These are phyloP conservation scores for Gaeumannomyces tritici DNA, from an alignment of 2,329 filamentous ascomycete genomes.

Conservation along the genomic window DNA sequence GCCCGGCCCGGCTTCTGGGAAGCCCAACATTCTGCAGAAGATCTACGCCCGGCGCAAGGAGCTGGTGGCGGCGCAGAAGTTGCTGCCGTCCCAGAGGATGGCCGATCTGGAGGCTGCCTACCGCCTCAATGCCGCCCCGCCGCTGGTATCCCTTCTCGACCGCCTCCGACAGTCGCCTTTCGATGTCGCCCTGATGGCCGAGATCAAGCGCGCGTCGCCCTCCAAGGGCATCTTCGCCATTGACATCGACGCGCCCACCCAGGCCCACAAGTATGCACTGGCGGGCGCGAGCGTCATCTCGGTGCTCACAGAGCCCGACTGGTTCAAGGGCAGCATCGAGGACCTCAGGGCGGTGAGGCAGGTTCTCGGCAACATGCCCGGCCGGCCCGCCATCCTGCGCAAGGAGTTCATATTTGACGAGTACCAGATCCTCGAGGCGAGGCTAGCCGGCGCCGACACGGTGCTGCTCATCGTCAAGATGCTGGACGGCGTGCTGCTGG, in stretches of 20 bases:
- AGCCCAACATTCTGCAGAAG: slow-evolving; percentile 73
- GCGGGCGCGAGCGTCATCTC: slow-evolving; percentile 96
- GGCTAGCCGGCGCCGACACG: slow-evolving; percentile 74
- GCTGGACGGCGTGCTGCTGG: slow-evolving; percentile 67
- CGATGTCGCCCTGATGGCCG: slow-evolving; percentile 87
- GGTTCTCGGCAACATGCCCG: slow-evolving; percentile 82
- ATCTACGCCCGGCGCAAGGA: slow-evolving; percentile 79
- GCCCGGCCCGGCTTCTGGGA: slow-evolving; percentile 22
- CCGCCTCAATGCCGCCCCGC: slow-evolving; percentile 73
- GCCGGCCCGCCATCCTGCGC: slow-evolving; percentile 80
- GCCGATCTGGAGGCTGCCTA: slow-evolving; percentile 81
- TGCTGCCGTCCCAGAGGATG: slow-evolving; percentile 74
- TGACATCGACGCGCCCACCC: slow-evolving; percentile 76
- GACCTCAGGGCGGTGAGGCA: slow-evolving; percentile 81
- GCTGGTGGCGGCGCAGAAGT: slow-evolving; percentile 70
- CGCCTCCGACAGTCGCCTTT: slow-evolving; percentile 75
- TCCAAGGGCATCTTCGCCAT: slow-evolving; percentile 93
- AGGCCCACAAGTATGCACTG: slow-evolving; percentile 84
- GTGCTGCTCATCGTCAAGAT: slow-evolving; percentile 97
- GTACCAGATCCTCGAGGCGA: slow-evolving; percentile 93
- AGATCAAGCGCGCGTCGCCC: slow-evolving; percentile 93
- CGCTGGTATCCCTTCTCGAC: slow-evolving; percentile 69
- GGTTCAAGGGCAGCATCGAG: slow-evolving; percentile 98
- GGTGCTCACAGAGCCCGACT: slow-evolving; percentile 95
- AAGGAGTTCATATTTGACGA: slow-evolving; percentile 98